These are phyloP conservation scores for Protomyces gravidus DNA, from an alignment of 1,139 yeast species.

Conservation along the genomic window DNA sequence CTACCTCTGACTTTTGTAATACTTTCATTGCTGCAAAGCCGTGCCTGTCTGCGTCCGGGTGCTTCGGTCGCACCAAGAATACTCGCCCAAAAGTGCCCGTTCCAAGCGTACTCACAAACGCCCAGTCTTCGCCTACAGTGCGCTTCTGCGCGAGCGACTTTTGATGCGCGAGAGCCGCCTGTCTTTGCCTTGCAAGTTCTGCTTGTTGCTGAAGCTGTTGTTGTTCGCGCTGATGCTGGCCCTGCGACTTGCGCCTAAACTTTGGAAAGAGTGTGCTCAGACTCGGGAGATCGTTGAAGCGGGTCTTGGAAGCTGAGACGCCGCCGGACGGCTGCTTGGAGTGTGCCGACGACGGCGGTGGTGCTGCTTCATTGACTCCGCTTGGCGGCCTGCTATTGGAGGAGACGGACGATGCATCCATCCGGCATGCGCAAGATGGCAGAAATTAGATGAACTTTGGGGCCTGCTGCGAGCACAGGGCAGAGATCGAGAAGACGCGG, in stretches of 20 bases:
- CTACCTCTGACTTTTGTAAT: constrained; percentile 86
- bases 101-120: constrained; percentile 22
- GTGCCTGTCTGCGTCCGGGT: not conserved
- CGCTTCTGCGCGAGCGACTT: not conserved
- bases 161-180: not conserved
- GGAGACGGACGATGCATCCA: not conserved
- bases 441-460: too few relatives aligned
- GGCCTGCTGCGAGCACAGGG: too few relatives aligned
- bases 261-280: constrained; percentile 18
- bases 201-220: not conserved
- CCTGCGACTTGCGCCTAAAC: constrained; percentile 1
- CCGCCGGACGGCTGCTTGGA: not conserved
- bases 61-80: constrained; percentile 19
- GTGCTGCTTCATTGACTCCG: not conserved
- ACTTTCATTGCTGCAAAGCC: constrained; percentile 66
- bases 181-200: not conserved
- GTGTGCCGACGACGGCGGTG: not conserved
- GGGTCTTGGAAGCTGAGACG: not conserved
- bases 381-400: not conserved
- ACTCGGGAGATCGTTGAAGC: constrained; percentile 9
- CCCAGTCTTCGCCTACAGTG: constrained; percentile 24
- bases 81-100: constrained; percentile 29
- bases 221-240: not conserved
- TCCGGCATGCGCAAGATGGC: not conserved
- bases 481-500: too few relatives aligned